Evolutionary conservation across 768 basidiomycete genomes (phyloP), one percentile per base, ranked within the genome.

Genomic region (Agrocybe praecox): DNA sequence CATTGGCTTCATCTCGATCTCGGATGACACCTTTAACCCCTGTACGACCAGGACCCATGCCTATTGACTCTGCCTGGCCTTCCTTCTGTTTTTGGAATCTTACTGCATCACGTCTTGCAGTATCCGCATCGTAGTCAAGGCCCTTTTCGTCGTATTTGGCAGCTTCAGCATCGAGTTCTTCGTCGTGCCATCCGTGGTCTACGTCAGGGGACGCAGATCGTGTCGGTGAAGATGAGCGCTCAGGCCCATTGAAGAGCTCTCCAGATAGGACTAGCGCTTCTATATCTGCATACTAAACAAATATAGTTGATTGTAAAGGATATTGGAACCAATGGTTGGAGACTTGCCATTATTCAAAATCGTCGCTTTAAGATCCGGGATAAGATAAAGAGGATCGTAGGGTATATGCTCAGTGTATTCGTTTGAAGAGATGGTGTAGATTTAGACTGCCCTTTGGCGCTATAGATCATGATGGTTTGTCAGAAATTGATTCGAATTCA

Each of bases 11-110:
- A 56, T 86, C 77, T 26, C 84, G 80, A 71, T 94, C 92, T 23
- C 91, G 82, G 55, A 94, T 90, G 56, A 94, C 92, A 22, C 92
- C 92, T 62, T 94, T 94, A 46, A 94, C 92, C 19, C 92, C 92
- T 6, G 92, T 94, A 23, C 92, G 79, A 4, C 92, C 92, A 10
- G 89, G 89, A 3, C 88, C 90, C 88, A 93, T 89, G 9, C 92
- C 90, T 49, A 93, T 91, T 12, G 87, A 86, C 53, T 88, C 84
- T 9, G 64, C 47, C 22, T 64, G 59, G 15, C 61, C 53, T 47
- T 75, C 66, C 57, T 73, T 70, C 52, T 69, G 69, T 57, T 72
- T 68, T 54, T 70, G 69, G 29, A 68, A 67, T 57, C 70, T 72
- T 32, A 72, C 55, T 1, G 71, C 56, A 63, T 74, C 69, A 52